Evolutionary conservation across 352 stramenopile genomes (phyloP), one percentile per base, ranked within the genome.

Genomic region (Phytophthora pseudosyringae): DNA sequence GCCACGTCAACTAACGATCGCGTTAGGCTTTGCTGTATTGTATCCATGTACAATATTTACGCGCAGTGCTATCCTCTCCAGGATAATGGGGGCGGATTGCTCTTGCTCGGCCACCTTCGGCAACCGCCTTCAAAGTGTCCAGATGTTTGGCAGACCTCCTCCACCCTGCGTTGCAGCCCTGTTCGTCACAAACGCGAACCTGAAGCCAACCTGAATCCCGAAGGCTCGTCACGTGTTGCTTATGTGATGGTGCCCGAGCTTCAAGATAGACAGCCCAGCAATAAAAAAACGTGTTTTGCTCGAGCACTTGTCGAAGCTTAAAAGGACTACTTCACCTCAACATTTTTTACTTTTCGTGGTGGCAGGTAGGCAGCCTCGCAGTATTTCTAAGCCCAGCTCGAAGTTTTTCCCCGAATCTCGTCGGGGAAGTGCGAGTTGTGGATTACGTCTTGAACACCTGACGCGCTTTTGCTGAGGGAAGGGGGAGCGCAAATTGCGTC

Each of bases 31-130:
- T 59, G 31, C 44, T 40, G 5, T 21, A 21, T 8, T 45, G 5
- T 21, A 21, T 21, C 21, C 21, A 21, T 21, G 38, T n/a, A 44
- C 25, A 67, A 48, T 61, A 45, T 67, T 67, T n/a, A 43, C 38
- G 16, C 13, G 7, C 15, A 28, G 40, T 21, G 29, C 40, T 46
- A 31, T 46, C 40, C 40, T 29, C 11, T 15, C 29, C 4, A 10
- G 18, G 40, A 46, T 31, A 21, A 21, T 21, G 40, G 29, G 13
- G 6, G 6, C 5, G 11, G 15, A 43, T 0, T n/a, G 36, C 13
- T 41, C 12, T 21, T 41, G 18, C 13, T 18, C 36, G 36, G 13
- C 10, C 36, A 15, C 10, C 13, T 21, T 41, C 36, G 36, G 36
- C 36, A 41, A 41, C 18, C 36, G 36, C 18, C 36, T 51, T 5